A percentile compares a stretch with the other conserved stretches of the same genome.
Conservation (phyloP, 306 rosid genomes). For the Canavalia ensiformis region DNA sequence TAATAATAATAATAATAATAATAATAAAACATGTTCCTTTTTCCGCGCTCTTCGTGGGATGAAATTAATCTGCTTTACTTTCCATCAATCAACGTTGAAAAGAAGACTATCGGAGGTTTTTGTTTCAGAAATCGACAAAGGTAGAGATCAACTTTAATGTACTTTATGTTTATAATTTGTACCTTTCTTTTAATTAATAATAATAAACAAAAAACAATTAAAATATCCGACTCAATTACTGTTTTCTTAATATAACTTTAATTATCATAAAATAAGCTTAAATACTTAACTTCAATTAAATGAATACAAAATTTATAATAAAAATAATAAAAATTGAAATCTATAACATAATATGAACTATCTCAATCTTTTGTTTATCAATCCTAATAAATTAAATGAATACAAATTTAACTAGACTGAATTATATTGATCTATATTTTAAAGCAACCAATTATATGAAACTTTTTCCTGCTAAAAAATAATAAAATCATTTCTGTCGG, state of each 20-base stretch:
- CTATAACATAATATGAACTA: too few species aligned
- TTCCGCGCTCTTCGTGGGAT: not conserved
- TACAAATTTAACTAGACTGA: not conserved
- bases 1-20: too few species aligned
- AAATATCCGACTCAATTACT: not conserved
- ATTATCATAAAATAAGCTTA: not conserved
- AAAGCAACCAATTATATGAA: not conserved
- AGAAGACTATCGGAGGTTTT: slow-evolving; percentile 17
- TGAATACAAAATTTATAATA: too few species aligned
- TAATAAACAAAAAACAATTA: not conserved
- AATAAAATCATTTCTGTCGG: not conserved
- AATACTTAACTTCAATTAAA: not conserved
- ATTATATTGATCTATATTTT: not conserved
- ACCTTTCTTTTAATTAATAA: slow-evolving; percentile 4
- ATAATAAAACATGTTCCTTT: not conserved
- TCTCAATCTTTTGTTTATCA: too few species aligned
- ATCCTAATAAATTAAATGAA: not conserved
- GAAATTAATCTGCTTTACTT: slow-evolving; percentile 30
- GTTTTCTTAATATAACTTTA: not conserved
- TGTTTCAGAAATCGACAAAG: slow-evolving; percentile 45
- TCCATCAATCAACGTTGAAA: not conserved
- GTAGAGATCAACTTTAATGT: slow-evolving; percentile 7
- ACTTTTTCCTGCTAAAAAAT: not conserved
- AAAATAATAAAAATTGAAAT: too few species aligned
- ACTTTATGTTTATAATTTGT: not conserved